Percentiles rank a stretch among this genome's conserved stretches.
Conservation (phyloP, 331 rosid genomes). For the Malus hybrid region DNA sequence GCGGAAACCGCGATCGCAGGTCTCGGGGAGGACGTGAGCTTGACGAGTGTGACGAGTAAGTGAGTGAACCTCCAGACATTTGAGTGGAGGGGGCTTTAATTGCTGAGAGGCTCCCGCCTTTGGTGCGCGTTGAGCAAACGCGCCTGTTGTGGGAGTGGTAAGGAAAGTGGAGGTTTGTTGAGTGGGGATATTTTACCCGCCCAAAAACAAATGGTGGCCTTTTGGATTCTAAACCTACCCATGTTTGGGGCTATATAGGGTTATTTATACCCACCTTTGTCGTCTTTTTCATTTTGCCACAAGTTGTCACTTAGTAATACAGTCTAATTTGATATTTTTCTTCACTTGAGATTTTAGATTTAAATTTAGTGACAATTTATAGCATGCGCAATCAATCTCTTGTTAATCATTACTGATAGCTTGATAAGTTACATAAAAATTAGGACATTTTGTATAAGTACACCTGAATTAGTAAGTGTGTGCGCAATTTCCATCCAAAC, state of each 20-base stretch:
- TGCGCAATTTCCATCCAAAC: too few species aligned
- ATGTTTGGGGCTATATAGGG: not conserved
- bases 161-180: not conserved
- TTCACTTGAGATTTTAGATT: too few species aligned
- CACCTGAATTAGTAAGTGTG: too few species aligned
- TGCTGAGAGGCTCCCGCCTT: constrained; percentile 11
- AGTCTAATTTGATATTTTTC: too few species aligned
- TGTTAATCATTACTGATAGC: too few species aligned
- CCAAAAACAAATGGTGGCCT: not conserved
- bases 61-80: not conserved
- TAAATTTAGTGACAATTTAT: too few species aligned
- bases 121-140: not conserved
- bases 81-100: not conserved
- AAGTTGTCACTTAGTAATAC: too few species aligned
- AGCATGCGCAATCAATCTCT: too few species aligned
- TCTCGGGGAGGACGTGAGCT: not conserved
- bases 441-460: too few species aligned
- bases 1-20: not conserved
- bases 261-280: not conserved
- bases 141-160: not conserved
- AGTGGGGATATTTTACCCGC: not conserved
- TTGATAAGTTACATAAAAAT: too few species aligned
- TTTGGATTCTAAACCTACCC: not conserved
- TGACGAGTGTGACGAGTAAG: not conserved
- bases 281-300: too few species aligned